These are phyloP conservation scores for Solioccasus polychromus DNA, from an alignment of 768 basidiomycete genomes.

Conservation along the genomic window DNA sequence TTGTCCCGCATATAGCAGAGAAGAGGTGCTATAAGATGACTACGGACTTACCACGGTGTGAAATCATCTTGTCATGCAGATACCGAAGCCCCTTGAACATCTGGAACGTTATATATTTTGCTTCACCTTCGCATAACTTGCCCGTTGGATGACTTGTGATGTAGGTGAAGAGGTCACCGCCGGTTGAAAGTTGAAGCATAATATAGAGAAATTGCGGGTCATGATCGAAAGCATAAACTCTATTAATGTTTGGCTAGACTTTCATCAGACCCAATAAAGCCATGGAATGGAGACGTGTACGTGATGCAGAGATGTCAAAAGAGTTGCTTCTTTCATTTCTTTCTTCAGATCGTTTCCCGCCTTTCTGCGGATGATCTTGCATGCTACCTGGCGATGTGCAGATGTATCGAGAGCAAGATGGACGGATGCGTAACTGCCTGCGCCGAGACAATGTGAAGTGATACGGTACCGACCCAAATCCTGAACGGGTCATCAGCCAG, in stretches of 20 bases:
- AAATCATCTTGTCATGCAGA: slow-evolving; percentile 67
- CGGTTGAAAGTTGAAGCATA: slow-evolving; percentile 82
- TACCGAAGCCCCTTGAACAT: slow-evolving; percentile 68
- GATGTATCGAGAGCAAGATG: slow-evolving; percentile 69
- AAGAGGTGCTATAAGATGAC: too few species aligned
- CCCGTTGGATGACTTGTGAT: slow-evolving; percentile 59
- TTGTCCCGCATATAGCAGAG: background rate
- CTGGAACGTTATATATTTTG: slow-evolving; percentile 83
- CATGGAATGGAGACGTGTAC: slow-evolving; percentile 39
- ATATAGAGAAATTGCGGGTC: slow-evolving; percentile 70
- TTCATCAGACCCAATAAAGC: background rate
- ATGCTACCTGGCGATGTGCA: slow-evolving; percentile 72
- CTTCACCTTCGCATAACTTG: slow-evolving; percentile 72
- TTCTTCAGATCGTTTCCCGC: slow-evolving; percentile 38
- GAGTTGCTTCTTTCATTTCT: slow-evolving; percentile 77
- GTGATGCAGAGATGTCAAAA: slow-evolving; percentile 68
- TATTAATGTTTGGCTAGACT: slow-evolving; percentile 75
- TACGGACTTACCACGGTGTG: slow-evolving; percentile 76
- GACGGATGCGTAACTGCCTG: slow-evolving; percentile 80
- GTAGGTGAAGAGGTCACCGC: slow-evolving; percentile 86
- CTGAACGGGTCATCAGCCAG: slow-evolving; percentile 32
- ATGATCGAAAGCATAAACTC: slow-evolving; percentile 67
- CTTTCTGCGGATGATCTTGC: slow-evolving; percentile 74
- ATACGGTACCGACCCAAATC: slow-evolving; percentile 64
- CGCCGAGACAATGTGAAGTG: slow-evolving; percentile 78